Conservation (phyloP, 2,329 filamentous ascomycete species). For the Penicillium aurantiogriseum region DNA sequence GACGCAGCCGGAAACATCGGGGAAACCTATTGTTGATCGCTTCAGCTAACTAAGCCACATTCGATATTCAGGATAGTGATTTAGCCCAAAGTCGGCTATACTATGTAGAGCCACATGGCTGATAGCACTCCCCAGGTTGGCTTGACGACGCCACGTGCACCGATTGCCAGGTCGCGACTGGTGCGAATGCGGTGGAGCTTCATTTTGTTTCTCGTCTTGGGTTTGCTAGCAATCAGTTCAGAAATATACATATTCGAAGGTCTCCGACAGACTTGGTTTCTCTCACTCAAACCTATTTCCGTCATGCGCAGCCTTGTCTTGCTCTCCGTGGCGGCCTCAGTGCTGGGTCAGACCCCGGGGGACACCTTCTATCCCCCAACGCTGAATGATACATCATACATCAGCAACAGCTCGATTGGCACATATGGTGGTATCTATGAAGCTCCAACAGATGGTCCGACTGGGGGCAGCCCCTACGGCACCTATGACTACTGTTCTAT, state of each 20-base stretch:
- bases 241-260: background rate
- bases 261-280: background rate
- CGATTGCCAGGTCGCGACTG: constrained; percentile 1
- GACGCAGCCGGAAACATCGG: background rate
- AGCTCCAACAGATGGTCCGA: constrained; percentile 26
- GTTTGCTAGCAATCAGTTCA: background rate
- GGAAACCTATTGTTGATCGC: background rate
- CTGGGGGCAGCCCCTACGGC: constrained; percentile 26
- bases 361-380: constrained; percentile 37
- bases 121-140: background rate
- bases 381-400: constrained; percentile 40
- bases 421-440: constrained; percentile 40
- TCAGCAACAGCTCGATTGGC: constrained; percentile 35
- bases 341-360: constrained; percentile 13
- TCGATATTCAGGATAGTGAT: background rate
- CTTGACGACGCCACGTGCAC: constrained; percentile 3
- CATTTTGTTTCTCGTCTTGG: background rate
- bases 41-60: background rate
- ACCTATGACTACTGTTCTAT: constrained; percentile 42
- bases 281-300: background rate
- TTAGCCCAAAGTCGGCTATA: background rate
- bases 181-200: background rate
- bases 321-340: constrained; percentile 8
- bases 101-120: background rate
- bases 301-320: constrained; percentile 13